Evolutionary conservation across 2,329 filamentous ascomycete species (phyloP).

Genomic region (Aspergillus sp.): DNA sequence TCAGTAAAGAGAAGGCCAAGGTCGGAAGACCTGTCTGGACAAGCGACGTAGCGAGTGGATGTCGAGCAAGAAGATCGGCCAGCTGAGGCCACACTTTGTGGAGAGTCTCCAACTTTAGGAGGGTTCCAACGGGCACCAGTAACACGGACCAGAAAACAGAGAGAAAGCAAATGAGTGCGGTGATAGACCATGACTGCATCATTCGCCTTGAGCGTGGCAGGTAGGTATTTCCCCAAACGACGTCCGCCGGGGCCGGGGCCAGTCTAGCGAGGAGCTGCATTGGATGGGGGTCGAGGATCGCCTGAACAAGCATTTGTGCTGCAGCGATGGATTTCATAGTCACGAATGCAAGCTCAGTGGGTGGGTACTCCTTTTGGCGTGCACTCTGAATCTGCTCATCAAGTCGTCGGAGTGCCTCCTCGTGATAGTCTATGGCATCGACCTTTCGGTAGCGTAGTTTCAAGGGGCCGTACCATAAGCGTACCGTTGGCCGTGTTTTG

Average conservation of each 20-base stretch:
- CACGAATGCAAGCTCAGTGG: constrained; percentile 87
- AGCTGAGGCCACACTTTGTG: constrained; percentile 69
- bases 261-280: constrained; percentile 80
- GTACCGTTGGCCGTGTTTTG: constrained; percentile 63
- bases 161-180: constrained; percentile 75
- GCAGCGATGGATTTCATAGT: constrained; percentile 96
- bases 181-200: constrained; percentile 78
- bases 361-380: constrained; percentile 71
- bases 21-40: constrained; percentile 88
- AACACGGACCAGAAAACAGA: constrained; percentile 87
- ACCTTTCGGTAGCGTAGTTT: constrained; percentile 69
- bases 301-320: constrained; percentile 92
- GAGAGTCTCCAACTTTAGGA: constrained; percentile 81
- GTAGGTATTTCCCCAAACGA: constrained; percentile 97
- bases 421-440: constrained; percentile 93
- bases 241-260: constrained; percentile 83
- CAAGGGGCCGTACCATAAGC: constrained; percentile 76
- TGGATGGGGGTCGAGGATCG: constrained; percentile 86
- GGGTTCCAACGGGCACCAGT: constrained; percentile 73
- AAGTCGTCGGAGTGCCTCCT: constrained; percentile 75
- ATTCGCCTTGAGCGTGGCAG: constrained; percentile 71
- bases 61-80: constrained; percentile 64
- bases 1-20: constrained; percentile 79
- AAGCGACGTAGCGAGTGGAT: constrained; percentile 70
- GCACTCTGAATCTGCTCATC: constrained; percentile 73